Conservation (phyloP, 2,329 filamentous ascomycete genomes). For the Fusarium coffeatum region DNA sequence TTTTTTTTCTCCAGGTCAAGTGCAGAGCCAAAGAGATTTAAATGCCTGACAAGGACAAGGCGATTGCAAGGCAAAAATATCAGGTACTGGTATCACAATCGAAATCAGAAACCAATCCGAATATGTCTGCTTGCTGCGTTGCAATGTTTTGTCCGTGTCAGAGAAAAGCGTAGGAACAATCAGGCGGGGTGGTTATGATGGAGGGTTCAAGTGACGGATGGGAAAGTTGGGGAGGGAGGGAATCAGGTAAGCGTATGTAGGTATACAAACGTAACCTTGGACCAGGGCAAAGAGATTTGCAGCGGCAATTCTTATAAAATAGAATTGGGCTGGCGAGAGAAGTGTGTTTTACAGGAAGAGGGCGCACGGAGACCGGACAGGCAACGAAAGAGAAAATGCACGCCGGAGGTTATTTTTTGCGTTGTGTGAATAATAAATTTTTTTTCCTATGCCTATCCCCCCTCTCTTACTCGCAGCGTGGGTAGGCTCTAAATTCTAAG, state of each 20-base stretch:
- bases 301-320: conserved; percentile 44
- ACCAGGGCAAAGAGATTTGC: conserved; percentile 30
- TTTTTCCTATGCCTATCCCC: conserved; percentile 50
- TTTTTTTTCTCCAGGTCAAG: conserved; percentile 5
- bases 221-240: conserved; percentile 21
- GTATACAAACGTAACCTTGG: conserved; percentile 2
- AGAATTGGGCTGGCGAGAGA: conserved; percentile 47
- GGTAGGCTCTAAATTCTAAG: conserved; percentile 1
- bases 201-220: conserved; percentile 10
- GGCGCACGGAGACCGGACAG: conserved; percentile 41
- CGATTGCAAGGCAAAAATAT: conserved; percentile 24
- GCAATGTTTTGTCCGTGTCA: conserved; percentile 27
- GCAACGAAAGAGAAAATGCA: conserved; percentile 44
- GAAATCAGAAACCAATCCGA: conserved; percentile 15
- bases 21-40: conserved; percentile 11
- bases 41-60: conserved; percentile 24
- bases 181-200: conserved; percentile 24
- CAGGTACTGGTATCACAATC: neutral
- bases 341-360: conserved; percentile 47
- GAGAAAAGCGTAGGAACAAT: conserved; percentile 27
- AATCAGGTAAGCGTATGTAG: conserved; percentile 5
- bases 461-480: conserved; percentile 36
- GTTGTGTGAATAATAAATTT: conserved; percentile 57
- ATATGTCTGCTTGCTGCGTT: conserved; percentile 23
- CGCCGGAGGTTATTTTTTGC: conserved; percentile 52